Percentiles rank a stretch among this genome's conserved stretches.
Conservation (phyloP, 768 basidiomycete species). For the Rhodosporidiobolus odoratus region DNA sequence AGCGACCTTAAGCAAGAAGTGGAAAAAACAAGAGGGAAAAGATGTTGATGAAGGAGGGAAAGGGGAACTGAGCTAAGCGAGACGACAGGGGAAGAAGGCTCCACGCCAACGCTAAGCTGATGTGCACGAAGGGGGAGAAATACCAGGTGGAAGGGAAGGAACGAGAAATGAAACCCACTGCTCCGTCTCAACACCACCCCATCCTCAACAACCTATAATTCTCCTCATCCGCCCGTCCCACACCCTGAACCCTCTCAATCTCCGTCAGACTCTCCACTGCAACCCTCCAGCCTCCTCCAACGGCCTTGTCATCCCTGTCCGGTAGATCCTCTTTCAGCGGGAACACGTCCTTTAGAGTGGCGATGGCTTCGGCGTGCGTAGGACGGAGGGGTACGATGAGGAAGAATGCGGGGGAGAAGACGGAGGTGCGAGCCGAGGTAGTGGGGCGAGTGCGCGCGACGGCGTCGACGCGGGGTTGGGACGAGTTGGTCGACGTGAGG, state of each 20-base stretch:
- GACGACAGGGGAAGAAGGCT: too few relatives aligned
- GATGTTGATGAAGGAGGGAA: too few relatives aligned
- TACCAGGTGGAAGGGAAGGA: too few relatives aligned
- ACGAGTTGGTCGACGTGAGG: conserved; percentile 1
- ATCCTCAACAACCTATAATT: conserved; percentile 67
- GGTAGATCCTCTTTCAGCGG: conserved; percentile 15
- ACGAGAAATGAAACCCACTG: too few relatives aligned
- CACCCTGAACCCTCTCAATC: conserved; percentile 51
- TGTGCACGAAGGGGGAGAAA: too few relatives aligned
- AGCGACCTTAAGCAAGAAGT: too few relatives aligned
- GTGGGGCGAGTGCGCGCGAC: conserved; percentile 32
- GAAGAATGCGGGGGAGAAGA: conserved; percentile 59
- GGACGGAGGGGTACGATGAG: conserved; percentile 66
- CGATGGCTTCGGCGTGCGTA: conserved; percentile 54
- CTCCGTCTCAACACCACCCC: conserved; percentile 54
- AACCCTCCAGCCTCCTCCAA: conserved; percentile 45
- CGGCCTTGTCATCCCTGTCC: conserved; percentile 4
- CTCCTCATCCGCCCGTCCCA: conserved; percentile 48
- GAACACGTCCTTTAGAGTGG: conserved; percentile 34
- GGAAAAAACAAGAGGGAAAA: too few relatives aligned
- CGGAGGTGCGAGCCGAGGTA: neutral
- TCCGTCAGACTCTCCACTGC: conserved; percentile 54
- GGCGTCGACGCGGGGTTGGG: neutral
- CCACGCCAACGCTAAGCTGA: too few relatives aligned
- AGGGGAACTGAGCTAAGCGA: too few relatives aligned